phyloP scores from a whole-genome alignment of 768 basidiomycete species.

The Hygrophorus pudorinus region DNA sequence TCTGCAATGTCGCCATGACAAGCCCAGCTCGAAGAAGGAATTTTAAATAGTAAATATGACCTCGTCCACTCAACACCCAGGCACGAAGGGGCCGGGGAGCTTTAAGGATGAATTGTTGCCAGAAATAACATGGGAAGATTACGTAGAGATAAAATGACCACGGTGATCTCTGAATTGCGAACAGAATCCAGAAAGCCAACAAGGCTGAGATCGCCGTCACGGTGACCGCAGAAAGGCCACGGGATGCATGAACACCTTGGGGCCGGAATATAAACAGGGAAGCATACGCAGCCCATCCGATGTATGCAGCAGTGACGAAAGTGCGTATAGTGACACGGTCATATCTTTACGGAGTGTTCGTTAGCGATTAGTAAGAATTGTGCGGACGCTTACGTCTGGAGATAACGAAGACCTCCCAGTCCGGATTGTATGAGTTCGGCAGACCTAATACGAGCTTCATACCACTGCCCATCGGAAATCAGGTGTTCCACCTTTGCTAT shows the following conservation, averaged over 20 bases:
- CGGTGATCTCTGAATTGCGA: conserved; percentile 55
- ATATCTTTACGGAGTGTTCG: conserved; percentile 18
- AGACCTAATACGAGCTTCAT: conserved; percentile 38
- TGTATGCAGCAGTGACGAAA: conserved; percentile 64
- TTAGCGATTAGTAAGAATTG: not conserved
- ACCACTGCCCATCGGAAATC: conserved; percentile 34
- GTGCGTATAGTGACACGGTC: conserved; percentile 62
- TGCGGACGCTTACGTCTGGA: conserved; percentile 47
- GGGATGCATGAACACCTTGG: conserved; percentile 11
- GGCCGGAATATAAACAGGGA: conserved; percentile 48
- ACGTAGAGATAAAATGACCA: conserved; percentile 71
- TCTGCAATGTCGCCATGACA: conserved; percentile 38
- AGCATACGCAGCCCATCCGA: conserved; percentile 68
- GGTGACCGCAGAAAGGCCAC: conserved; percentile 8
- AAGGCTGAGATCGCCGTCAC: conserved; percentile 16
- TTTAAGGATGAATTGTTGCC: conserved; percentile 43
- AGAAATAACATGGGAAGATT: conserved; percentile 69
- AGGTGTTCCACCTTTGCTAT: conserved; percentile 35
- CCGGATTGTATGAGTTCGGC: conserved; percentile 40
- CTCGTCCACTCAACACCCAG: not conserved
- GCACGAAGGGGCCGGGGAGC: conserved; percentile 9
- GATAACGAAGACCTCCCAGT: conserved; percentile 60
- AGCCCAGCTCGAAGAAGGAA: conserved; percentile 20
- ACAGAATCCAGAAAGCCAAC: conserved; percentile 34
- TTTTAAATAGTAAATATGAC: conserved; percentile 3